Evolutionary conservation across 805 yeast species (phyloP), one percentile per base, ranked within the genome.

Genomic region (Saccharomycopsis selenospora): DNA sequence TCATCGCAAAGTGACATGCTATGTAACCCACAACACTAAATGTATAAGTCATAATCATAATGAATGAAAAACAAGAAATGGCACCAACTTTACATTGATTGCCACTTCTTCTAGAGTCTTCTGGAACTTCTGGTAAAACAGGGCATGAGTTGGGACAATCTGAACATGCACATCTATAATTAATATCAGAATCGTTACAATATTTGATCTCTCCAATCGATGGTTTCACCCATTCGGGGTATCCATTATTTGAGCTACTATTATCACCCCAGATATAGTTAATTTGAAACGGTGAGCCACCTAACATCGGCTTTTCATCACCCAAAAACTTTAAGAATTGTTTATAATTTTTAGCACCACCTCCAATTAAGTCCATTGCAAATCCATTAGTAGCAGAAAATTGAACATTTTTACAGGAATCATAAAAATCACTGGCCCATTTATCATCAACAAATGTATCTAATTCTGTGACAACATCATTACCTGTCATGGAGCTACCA

Each of bases 361-460:
- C 99, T 5, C 99, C 99, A 38, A 91, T 82, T 36, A 91, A 71
- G 61, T 91, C 98, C 97, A 91, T 89, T 7, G 96, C 98, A 58
- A 76, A 86, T 2, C 97, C 96, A 64, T 90, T 91, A 2, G 97
- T 89, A 5, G 96, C 96, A 3, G 91, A 80, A 63, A 93, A 90
- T 66, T 91, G 89, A 61, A 91, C 83, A 54, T 82, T 79, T 57
- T 85, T 85, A 67, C 99, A 91, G 1, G 96, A 86, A 49, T 89
- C 84, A 61, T 69, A 91, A 58, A 91, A 79, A 1, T 59, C 68
- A 0, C 70, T 58, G 0, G 95, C 96, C 69, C 79, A 77, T 1
- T 58, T 58, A 1, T 76, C 70, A 50, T 76, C 77, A 3, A 87
- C 76, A 57, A 60, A 81, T 56, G 79, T 80, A 40, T 80, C 77